phyloP scores from a whole-genome alignment of 345 rosid species.

The Linum trigynum region DNA sequence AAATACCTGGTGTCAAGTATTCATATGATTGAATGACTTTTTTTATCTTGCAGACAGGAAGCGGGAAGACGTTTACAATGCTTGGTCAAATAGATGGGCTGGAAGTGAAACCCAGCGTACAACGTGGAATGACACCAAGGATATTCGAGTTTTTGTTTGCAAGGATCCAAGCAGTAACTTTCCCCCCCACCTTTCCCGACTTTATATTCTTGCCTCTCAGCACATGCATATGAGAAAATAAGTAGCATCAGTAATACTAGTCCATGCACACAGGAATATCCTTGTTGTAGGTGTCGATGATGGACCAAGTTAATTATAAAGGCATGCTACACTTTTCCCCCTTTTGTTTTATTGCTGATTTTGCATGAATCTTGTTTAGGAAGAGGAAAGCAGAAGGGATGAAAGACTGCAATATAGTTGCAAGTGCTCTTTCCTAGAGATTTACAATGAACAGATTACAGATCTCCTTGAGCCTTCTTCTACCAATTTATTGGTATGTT shows the following conservation, averaged over 20 bases:
- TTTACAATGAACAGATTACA: slow-evolving; percentile 88
- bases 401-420: slow-evolving; percentile 77
- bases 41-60: slow-evolving; percentile 68
- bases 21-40: not conserved
- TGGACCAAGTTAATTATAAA: not conserved
- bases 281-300: not conserved
- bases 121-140: slow-evolving; percentile 91
- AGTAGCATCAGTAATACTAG: not conserved
- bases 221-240: not conserved
- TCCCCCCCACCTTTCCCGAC: slow-evolving; percentile 11
- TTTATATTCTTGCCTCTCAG: not conserved
- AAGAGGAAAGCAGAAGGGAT: slow-evolving; percentile 89
- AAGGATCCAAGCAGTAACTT: slow-evolving; percentile 77
- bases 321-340: not conserved
- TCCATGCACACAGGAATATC: not conserved
- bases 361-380: slow-evolving; percentile 34
- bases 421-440: slow-evolving; percentile 96
- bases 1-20: not conserved
- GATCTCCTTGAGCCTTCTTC: slow-evolving; percentile 97
- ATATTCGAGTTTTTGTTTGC: slow-evolving; percentile 97
- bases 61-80: slow-evolving; percentile 98
- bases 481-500: slow-evolving; percentile 64
- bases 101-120: slow-evolving; percentile 67
- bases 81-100: slow-evolving; percentile 76
- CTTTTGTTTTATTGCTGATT: not conserved